phyloP scores from a whole-genome alignment of 2,329 filamentous ascomycete species.

The Cordyceps pruinosa region DNA sequence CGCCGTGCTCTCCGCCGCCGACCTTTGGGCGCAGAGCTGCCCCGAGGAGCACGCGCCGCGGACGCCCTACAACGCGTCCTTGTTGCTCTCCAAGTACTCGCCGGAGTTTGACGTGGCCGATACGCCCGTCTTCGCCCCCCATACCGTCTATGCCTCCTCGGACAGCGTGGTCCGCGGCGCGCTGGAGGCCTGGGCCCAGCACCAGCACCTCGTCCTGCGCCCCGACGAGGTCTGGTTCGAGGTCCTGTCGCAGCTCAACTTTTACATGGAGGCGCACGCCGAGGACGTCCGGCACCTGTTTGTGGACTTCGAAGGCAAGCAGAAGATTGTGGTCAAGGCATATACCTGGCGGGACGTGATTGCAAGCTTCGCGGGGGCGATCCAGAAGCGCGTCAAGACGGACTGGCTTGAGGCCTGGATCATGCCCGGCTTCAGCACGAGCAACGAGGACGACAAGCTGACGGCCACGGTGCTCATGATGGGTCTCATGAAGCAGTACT shows the following conservation, averaged over 20 bases:
- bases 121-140: constrained; percentile 10
- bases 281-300: constrained; percentile 40
- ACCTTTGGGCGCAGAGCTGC: constrained; percentile 27
- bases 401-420: constrained; percentile 36
- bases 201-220: constrained; percentile 42
- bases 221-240: constrained; percentile 52
- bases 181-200: constrained; percentile 41
- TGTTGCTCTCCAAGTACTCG: constrained; percentile 25
- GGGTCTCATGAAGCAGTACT: constrained; percentile 36
- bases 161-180: constrained; percentile 38
- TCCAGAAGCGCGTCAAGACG: constrained; percentile 33
- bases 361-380: constrained; percentile 31
- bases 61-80: constrained; percentile 18
- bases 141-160: constrained; percentile 25
- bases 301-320: constrained; percentile 36
- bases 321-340: constrained; percentile 30
- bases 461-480: constrained; percentile 39
- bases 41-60: constrained; percentile 24
- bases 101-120: constrained; percentile 14
- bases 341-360: constrained; percentile 23
- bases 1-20: constrained; percentile 21
- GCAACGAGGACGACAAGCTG: constrained; percentile 29
- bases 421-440: constrained; percentile 37
- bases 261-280: constrained; percentile 41
- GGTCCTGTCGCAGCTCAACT: constrained; percentile 44